Base-by-base conservation (phyloP, 352 stramenopile genomes). In the Phytopythium chamaehyphon region DNA sequence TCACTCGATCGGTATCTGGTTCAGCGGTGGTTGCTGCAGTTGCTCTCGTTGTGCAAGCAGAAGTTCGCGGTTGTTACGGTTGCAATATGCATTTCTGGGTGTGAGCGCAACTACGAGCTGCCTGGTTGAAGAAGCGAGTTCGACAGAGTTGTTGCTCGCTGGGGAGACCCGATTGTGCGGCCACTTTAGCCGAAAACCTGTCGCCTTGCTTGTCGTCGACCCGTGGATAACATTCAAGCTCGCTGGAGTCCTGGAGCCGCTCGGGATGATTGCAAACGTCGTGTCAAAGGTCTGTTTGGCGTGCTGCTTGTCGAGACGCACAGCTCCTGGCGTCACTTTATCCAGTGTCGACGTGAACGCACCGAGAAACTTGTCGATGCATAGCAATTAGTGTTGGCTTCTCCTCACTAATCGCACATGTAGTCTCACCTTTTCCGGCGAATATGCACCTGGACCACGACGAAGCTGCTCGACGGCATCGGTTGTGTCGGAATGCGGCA, bases 341-440 rank as follows among this genome's bases (percentile, higher is more conserved):
- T 77, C 56, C 2, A 73, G 67, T 4, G 83, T 56, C 23, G 69
- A 26, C 7, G 73, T 54, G 49, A 87, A 87, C 3, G 73, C 73
- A 21, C 71, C 71, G 10, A 64, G 59, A 42, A 67, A 82, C 75
- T 86, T 43, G 35, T 19, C 28, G 2, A 21, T 59, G 16, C 2
- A 16, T 8, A 35, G 16, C 4, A 36, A 19, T 36, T 28, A 47
- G 5, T 19, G 31, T 33, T 33, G 26, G 12, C 31, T 26, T 2
- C n/a, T n/a, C n/a, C n/a, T n/a, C n/a, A n/a, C n/a, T 22, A 33
- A 52, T 23, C n/a, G 43, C 2, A 15, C 45, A 24, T 11, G 33
- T 45, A 6, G 21, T 68, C 57, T 45, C 62, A 87, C 76, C 46
- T 55, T 58, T 54, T 83, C 76, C 4, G 64, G 64, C 11, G 59